Evolutionary conservation across 805 yeast species (phyloP).

Genomic region (Cyberlindnera samutprakarnensis): DNA sequence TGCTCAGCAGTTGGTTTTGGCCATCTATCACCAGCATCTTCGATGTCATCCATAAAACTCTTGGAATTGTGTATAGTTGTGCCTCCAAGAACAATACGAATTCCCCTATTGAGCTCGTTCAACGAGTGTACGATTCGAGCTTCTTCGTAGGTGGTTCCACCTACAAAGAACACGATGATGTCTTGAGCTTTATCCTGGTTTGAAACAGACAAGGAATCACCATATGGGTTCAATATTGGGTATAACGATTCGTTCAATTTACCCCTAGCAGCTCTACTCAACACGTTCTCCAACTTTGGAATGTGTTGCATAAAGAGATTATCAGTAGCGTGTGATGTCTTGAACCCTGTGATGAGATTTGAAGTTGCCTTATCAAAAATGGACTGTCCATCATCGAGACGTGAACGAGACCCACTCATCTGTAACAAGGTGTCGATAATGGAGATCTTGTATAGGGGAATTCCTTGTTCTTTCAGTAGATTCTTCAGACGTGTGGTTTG

Average conservation of each 20-base stretch:
- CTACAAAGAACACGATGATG: slow-evolving; percentile 65
- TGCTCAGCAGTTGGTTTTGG: slow-evolving; percentile 17
- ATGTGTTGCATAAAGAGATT: slow-evolving; percentile 88
- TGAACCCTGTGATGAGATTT: slow-evolving; percentile 26
- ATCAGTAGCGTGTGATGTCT: slow-evolving; percentile 36
- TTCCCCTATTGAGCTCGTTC: slow-evolving; percentile 43
- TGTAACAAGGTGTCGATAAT: slow-evolving; percentile 34
- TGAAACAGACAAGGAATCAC: slow-evolving; percentile 10
- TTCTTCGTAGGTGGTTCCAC: slow-evolving; percentile 92
- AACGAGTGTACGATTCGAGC: slow-evolving; percentile 74
- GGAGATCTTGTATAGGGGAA: slow-evolving; percentile 19
- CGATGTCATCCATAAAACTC: slow-evolving; percentile 25
- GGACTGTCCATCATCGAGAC: slow-evolving; percentile 30
- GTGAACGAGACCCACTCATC: slow-evolving; percentile 34
- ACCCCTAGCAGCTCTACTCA: slow-evolving; percentile 29
- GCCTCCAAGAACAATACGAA: slow-evolving; percentile 78
- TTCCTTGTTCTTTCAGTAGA: slow-evolving; percentile 29
- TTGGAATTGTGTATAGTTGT: slow-evolving; percentile 47
- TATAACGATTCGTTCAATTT: slow-evolving; percentile 28
- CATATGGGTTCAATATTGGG: slow-evolving; percentile 35
- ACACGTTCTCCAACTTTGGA: slow-evolving; percentile 52
- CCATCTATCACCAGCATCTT: slow-evolving; percentile 30
- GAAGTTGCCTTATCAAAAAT: slow-evolving; percentile 23
- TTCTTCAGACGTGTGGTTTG: slow-evolving; percentile 32
- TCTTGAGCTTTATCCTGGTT: slow-evolving; percentile 45